Evolutionary conservation across 148 eudicot species (phyloP), one percentile per base, ranked within the genome.

Genomic region (Silene uniflora): DNA sequence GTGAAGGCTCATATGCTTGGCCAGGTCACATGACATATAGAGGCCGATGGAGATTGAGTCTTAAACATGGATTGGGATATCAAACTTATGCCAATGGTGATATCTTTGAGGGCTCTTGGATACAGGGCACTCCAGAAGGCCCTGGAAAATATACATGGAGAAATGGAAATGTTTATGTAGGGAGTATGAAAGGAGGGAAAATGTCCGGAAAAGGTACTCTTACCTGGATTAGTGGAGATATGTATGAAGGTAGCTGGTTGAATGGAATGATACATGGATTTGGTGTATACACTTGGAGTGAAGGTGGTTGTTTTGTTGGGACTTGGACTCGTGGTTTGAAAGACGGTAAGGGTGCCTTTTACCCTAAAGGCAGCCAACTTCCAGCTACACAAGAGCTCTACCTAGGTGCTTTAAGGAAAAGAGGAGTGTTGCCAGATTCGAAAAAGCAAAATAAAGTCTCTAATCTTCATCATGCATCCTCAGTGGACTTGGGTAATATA

Each of bases 261-360:
- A 82, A 95, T 73, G 93, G 93, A 44, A 83, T 87, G 90, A 95
- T 95, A 89, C 91, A 95, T 80, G 99, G 99, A 0, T 86, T 95
- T 77, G 99, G 97, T 62, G 91, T 91, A 35, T 95, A 90, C 74
- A 90, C 96, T 25, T 95, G 99, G 99, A 83, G 69, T 49, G 93
- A 90, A 82, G 97, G 97, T 44, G 90, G 96, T 42, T 88, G 87
- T 83, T 95, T 92, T 84, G 88, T 95, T 39, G 99, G 99, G 65
- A 95, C 91, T 58, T 95, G 99, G 99, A 95, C 99, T 0, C 80
- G 88, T n/a, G 96, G 99, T 19, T 81, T 95, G 67, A 95, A 95
- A 80, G 99, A 95, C 49, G 99, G 99, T 62, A 90, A 95, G 82
- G 99, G 99, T 72, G 81, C 92, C 8, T 95, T 90, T 72, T 92